Base-by-base conservation (phyloP, 1,284 basidiomycete species). In the Leccinum fuscescens region DNA sequence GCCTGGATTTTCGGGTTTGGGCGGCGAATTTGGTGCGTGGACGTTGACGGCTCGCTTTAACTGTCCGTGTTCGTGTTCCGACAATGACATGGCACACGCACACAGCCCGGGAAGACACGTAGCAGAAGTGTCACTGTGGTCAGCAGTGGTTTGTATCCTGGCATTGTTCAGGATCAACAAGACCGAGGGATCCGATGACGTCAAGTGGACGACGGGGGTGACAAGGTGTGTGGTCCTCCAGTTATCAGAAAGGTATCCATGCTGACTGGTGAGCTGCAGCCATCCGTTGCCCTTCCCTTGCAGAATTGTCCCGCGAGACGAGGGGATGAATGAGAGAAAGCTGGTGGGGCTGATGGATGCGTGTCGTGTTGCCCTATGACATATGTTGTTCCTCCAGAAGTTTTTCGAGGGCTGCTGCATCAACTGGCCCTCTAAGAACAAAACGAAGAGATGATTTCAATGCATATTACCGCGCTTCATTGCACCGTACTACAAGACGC, bases 131-230 rank as follows among this genome's bases (percentile, higher is more conserved):
- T 35, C 33, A 35, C 33, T 35, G 33, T 35, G 33, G 33, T 35
- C 33, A 35, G 11, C 33, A 14, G 1, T 35, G 33, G 33, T 35
- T 35, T 35, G 33, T 14, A 35, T 35, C 33, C 12, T 14, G 33
- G 31, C 31, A 33, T 35, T 35, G 6, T 35, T 35, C 0, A 42
- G 39, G 39, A 42, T 67, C 39, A 58, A 58, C 29, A 59, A 52
- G 48, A 42, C 48, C 6, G 14, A 57, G 24, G 65, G 42, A 0
- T 65, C 62, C 9, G 63, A 58, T 12, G 55, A 64, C 1, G 42
- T 65, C 9, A 37, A 62, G 20, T 65, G 63, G 63, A 39, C 44
- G 48, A 66, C 54, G 11, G 64, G 64, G 3, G 3, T 44, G 11
- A 44, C 39, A 9, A 42, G 33, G 14, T 35, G 33, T 1, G 14